Conservation (phyloP, 202 grass and related monocot species). For the Eragrostis tef region DNA sequence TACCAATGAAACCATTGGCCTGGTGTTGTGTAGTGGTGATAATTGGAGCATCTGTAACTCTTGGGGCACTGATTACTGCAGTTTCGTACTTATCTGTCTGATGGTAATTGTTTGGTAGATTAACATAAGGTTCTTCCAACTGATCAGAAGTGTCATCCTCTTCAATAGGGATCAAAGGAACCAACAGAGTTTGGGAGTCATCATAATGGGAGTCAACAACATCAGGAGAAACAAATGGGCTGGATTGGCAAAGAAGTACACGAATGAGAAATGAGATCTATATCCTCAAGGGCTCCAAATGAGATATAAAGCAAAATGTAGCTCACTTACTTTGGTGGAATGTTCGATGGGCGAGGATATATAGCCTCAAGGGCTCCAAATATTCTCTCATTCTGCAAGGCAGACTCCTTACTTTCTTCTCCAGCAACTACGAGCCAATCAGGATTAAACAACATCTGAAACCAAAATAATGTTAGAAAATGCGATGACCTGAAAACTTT, state of each 20-base stretch:
- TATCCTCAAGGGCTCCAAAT: not conserved
- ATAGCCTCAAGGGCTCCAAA: slow-evolving; percentile 91
- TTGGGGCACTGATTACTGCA: not conserved
- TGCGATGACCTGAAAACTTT: slow-evolving; percentile 17
- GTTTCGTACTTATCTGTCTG: slow-evolving; percentile 41
- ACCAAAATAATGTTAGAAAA: slow-evolving; percentile 34
- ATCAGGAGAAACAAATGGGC: slow-evolving; percentile 72
- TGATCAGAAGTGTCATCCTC: slow-evolving; percentile 82
- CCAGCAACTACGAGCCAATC: slow-evolving; percentile 77
- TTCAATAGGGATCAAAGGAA: slow-evolving; percentile 84
- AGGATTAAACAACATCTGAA: slow-evolving; percentile 67
- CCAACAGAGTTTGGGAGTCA: slow-evolving; percentile 61
- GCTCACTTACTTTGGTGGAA: slow-evolving; percentile 87
- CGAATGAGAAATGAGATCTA: slow-evolving; percentile 36
- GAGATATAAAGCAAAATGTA: slow-evolving; percentile 31
- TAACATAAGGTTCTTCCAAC: slow-evolving; percentile 44
- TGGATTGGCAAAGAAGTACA: slow-evolving; percentile 45
- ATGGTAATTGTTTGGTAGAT: slow-evolving; percentile 47
- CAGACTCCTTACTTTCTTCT: slow-evolving; percentile 82
- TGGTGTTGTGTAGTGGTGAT: slow-evolving; percentile 33
- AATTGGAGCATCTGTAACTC: slow-evolving; percentile 28
- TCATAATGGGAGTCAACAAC: slow-evolving; percentile 62
- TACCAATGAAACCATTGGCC: slow-evolving; percentile 12
- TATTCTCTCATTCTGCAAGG: slow-evolving; percentile 77
- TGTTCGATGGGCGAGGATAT: slow-evolving; percentile 83